Evolutionary conservation across 441 rosid species (phyloP).

Genomic region (Eruca vesicaria): DNA sequence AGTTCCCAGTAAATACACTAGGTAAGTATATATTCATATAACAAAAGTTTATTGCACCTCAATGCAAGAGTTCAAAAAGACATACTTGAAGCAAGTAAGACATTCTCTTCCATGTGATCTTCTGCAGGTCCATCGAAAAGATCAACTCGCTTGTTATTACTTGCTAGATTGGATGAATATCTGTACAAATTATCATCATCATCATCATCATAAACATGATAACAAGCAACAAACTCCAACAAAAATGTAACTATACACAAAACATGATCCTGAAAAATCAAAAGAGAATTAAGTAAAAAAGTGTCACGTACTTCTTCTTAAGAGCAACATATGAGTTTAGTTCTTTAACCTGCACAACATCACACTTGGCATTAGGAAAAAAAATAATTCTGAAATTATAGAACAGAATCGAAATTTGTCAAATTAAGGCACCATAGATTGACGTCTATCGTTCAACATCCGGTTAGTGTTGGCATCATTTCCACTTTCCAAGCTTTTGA

Average conservation of each 20-base stretch:
- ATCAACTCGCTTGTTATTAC: slow-evolving; percentile 74
- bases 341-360: slow-evolving; percentile 75
- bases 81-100: slow-evolving; percentile 82
- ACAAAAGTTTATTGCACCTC: not conserved
- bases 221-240: not conserved
- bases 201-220: not conserved
- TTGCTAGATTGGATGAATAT: slow-evolving; percentile 69
- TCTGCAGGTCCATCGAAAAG: slow-evolving; percentile 81
- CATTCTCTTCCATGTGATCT: slow-evolving; percentile 73
- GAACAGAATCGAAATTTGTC: not conserved
- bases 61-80: not conserved
- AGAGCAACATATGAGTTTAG: slow-evolving; percentile 88
- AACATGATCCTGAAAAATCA: too few species aligned
- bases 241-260: not conserved
- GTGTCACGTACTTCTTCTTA: slow-evolving; percentile 88
- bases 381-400: too few species aligned
- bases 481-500: slow-evolving; percentile 61
- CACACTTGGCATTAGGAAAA: too few species aligned
- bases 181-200: slow-evolving; percentile 38
- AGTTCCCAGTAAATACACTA: slow-evolving; percentile 8
- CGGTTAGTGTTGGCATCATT: slow-evolving; percentile 63
- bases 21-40: not conserved
- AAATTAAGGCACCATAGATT: slow-evolving; percentile 7
- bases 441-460: slow-evolving; percentile 78
- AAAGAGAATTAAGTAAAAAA: not conserved